Base-by-base conservation (phyloP, 1,139 yeast genomes). In the Lodderomyces jiufengensis region DNA sequence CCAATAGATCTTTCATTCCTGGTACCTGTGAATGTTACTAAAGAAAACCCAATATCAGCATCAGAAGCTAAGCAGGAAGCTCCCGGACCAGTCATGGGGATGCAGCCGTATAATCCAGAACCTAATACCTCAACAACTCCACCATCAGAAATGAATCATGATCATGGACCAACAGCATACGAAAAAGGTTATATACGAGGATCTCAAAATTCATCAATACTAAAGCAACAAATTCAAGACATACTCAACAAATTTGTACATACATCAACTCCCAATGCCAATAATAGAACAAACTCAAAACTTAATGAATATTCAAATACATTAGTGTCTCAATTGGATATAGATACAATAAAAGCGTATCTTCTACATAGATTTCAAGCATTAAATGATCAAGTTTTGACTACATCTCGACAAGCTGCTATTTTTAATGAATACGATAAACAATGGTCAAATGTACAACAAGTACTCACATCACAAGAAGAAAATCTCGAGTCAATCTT, bases 391-490 rank as follows among this genome's bases (percentile, higher is more conserved):
- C 43, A 62, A 28, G 47, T 55, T 3, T 42, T 47, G 2, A 44
- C 48, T 12, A 44, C 66, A 0, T 61, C 72, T 1, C 43, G 40
- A 9, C 43, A 47, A 31, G 61, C 73, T 1, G 51, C 62, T 3
- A 32, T 43, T 0, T 66, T 47, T 43, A 70, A 65, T 37, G 54
- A 57, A 25, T 54, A 50, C 39, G 50, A 56, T 1, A 39, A 56
- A 0, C 50, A 61, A 3, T 70, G 80, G 72, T 53, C 55, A 13
- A 76, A 70, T 33, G 47, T 63, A 0, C 51, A 66, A 15, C 55
- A 50, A 2, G 44, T 52, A n/a, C 42, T 68, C 27, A 50, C 50
- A n/a, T 31, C 45, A 3, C 59, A 58, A 32, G 73, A 67, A 39
- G 44, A 41, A 5, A 50, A 49, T 13, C 45, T 66, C 12, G 50